Evolutionary conservation across 2,329 filamentous ascomycete species (phyloP).

Genomic region (Ceratocystiopsis brevicomis): DNA sequence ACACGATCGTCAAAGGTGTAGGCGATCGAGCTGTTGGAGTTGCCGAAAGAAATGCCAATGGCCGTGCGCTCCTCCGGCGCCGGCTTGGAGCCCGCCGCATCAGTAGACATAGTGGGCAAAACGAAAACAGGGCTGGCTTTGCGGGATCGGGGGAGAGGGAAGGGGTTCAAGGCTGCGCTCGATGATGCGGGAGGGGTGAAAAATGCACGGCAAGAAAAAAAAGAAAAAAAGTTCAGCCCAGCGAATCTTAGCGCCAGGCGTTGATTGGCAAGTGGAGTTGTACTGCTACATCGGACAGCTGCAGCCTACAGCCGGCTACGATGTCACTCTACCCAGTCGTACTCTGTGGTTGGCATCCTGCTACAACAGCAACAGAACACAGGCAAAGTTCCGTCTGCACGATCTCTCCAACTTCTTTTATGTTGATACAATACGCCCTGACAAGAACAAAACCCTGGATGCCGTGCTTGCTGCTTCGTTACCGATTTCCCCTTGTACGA

Average conservation of each 20-base stretch:
- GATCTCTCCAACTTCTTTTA: no score
- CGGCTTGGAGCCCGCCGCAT: background rate
- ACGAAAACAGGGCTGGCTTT: background rate
- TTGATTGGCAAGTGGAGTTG: background rate
- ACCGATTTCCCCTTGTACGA: no score
- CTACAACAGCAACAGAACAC: no score
- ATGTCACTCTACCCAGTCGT: no score
- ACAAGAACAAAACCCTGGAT: no score
- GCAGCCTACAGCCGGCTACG: background rate
- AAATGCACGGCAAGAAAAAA: background rate
- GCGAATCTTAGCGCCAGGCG: no score
- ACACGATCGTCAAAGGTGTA: constrained; percentile 85
- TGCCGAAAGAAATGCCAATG: constrained; percentile 95
- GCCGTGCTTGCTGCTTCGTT: no score
- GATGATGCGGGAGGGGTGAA: background rate
- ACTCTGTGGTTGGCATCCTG: no score
- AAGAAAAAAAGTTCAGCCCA: background rate
- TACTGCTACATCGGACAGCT: background rate
- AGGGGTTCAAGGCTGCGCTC: background rate
- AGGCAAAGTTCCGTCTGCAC: no score
- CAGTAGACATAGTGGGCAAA: constrained; percentile 3
- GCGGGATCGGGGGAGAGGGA: background rate
- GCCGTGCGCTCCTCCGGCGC: constrained; percentile 44
- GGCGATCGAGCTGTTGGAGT: constrained; percentile 95
- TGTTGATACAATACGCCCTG: no score